Conservation (phyloP, 1,139 yeast species). For the Magnusiomyces ingens region DNA sequence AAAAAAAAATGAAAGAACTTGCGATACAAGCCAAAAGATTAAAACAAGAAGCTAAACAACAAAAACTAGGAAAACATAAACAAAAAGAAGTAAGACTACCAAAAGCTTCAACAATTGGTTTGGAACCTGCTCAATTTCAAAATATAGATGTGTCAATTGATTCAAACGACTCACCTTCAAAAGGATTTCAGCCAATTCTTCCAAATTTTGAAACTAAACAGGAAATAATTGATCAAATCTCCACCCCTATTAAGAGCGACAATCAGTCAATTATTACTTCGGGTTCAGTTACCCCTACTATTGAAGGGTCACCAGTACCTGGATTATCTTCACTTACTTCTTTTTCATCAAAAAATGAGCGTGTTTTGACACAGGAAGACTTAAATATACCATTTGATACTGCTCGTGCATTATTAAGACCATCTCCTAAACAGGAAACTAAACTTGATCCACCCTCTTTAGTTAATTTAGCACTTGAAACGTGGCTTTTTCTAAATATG, state of each 20-base stretch:
- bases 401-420: conserved; percentile 10
- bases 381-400: conserved; percentile 19
- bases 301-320: conserved; percentile 8
- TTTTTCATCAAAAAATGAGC: conserved; percentile 2
- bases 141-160: background rate
- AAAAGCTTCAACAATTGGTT: background rate
- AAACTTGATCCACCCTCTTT: conserved; percentile 16
- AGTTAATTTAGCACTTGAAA: conserved; percentile 40
- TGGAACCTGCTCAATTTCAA: background rate
- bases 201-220: background rate
- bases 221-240: background rate
- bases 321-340: background rate
- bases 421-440: conserved; percentile 11
- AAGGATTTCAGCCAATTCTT: background rate
- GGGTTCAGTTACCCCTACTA: conserved; percentile 12
- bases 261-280: conserved; percentile 7
- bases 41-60: conserved; percentile 13
- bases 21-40: conserved; percentile 14
- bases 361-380: conserved; percentile 22
- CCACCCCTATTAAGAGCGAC: conserved; percentile 4
- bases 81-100: conserved; percentile 27
- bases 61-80: conserved; percentile 42
- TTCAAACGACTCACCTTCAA: background rate
- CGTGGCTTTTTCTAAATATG: conserved; percentile 70
- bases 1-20: conserved; percentile 12